Conservation (phyloP, 2,329 filamentous ascomycete species). For the Fusarium sp. region DNA sequence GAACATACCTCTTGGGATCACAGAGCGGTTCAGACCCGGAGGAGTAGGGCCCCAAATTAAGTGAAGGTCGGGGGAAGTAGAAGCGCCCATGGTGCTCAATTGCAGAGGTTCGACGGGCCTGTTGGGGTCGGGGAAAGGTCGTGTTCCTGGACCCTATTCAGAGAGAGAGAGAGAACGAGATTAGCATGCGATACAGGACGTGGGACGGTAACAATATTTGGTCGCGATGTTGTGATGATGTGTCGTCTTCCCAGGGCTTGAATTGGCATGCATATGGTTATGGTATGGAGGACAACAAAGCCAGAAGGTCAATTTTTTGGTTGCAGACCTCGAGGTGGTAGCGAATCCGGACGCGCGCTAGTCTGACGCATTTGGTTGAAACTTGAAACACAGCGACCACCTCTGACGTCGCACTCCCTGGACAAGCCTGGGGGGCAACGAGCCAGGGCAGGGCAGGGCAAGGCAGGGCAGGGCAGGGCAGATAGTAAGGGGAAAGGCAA, state of each 20-base stretch:
- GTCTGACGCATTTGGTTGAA: constrained; percentile 49
- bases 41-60: constrained; percentile 46
- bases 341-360: constrained; percentile 45
- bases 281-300: constrained; percentile 20
- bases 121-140: constrained; percentile 51
- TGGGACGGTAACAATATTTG: constrained; percentile 31
- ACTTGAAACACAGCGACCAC: constrained; percentile 52
- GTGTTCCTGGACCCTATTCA: constrained; percentile 48
- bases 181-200: constrained; percentile 32
- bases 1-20: constrained; percentile 59
- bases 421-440: constrained; percentile 22
- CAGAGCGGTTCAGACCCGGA: constrained; percentile 50
- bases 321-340: constrained; percentile 40
- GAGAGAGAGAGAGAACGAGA: constrained; percentile 14
- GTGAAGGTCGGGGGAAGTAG: constrained; percentile 48
- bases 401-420: constrained; percentile 49
- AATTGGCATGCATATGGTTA: constrained; percentile 28
- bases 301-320: constrained; percentile 26
- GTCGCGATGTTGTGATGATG: constrained; percentile 28
- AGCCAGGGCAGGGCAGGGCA: constrained; percentile 8
- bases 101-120: constrained; percentile 46
- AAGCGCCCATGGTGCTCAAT: constrained; percentile 52
- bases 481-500: too few species aligned
- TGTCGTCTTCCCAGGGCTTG: constrained; percentile 31
- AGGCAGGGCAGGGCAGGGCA: too few species aligned